Conservation (phyloP, 2,329 filamentous ascomycete species). For the Acephala macrosclerotiorum region DNA sequence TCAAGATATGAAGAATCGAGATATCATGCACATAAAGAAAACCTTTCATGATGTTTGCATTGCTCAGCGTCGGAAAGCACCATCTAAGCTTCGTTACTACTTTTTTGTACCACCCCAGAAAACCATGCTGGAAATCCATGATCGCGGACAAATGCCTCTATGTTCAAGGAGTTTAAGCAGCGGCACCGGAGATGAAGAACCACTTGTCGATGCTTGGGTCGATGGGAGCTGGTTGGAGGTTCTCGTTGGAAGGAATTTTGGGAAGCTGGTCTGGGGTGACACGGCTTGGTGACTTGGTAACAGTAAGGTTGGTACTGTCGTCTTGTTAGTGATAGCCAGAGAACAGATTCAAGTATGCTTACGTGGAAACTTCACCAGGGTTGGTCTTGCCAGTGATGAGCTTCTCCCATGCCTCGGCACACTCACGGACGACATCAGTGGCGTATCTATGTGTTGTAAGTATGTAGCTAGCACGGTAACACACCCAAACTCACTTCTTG, state of each 20-base stretch:
- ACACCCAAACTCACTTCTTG: slow-evolving; percentile 73
- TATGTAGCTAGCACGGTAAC: neutral
- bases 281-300: slow-evolving; percentile 76
- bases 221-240: slow-evolving; percentile 85
- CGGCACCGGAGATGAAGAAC: slow-evolving; percentile 99
- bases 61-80: slow-evolving; percentile 13
- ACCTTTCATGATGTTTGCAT: slow-evolving; percentile 15
- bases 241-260: slow-evolving; percentile 80
- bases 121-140: slow-evolving; percentile 23
- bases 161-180: slow-evolving; percentile 63
- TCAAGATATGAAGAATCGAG: neutral
- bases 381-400: slow-evolving; percentile 90
- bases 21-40: neutral
- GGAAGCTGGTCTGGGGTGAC: slow-evolving; percentile 74
- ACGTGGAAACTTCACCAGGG: slow-evolving; percentile 82
- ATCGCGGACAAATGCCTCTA: slow-evolving; percentile 10
- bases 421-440: slow-evolving; percentile 94
- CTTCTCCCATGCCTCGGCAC: slow-evolving; percentile 95
- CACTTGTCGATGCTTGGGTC: slow-evolving; percentile 99
- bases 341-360: slow-evolving; percentile 52
- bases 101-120: slow-evolving; percentile 24
- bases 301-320: slow-evolving; percentile 80
- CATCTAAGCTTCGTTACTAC: slow-evolving; percentile 24
- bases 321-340: slow-evolving; percentile 41
- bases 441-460: slow-evolving; percentile 71